Evolutionary conservation across 148 eudicot genomes (phyloP).

Genomic region (Silene conica): DNA sequence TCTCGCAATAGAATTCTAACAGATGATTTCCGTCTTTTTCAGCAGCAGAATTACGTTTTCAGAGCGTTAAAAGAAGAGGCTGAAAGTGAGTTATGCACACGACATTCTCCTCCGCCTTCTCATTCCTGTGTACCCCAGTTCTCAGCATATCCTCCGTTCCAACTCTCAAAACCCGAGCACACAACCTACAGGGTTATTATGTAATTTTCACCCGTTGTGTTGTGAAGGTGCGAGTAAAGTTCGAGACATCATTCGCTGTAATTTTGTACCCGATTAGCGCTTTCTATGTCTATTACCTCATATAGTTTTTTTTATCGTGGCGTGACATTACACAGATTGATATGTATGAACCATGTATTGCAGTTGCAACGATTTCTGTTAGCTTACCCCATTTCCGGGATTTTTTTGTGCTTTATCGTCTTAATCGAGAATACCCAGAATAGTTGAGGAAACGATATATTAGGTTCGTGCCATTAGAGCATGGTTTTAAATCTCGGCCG

Average conservation of each 20-base stretch:
- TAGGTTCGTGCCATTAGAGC: no score
- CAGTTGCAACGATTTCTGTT: neutral
- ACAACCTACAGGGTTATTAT: neutral
- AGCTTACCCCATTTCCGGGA: neutral
- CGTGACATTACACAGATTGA: conserved; percentile 1
- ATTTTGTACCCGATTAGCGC: neutral
- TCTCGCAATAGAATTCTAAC: neutral
- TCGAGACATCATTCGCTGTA: neutral
- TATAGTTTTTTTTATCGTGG: neutral
- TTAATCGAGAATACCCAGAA: no score
- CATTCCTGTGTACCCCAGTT: neutral
- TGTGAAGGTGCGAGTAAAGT: neutral
- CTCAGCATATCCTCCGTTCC: neutral
- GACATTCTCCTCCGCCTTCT: neutral
- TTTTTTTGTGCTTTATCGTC: neutral
- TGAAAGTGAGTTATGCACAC: neutral
- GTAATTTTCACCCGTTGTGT: neutral
- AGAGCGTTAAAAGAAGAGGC: neutral
- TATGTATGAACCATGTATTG: conserved; percentile 11
- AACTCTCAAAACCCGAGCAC: neutral
- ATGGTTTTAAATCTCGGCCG: no score
- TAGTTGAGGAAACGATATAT: no score
- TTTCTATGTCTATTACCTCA: neutral
- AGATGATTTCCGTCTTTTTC: neutral
- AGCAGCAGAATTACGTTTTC: neutral